Conservation (phyloP, 1,284 basidiomycete genomes). For the Sanghuangporus weigelae region DNA sequence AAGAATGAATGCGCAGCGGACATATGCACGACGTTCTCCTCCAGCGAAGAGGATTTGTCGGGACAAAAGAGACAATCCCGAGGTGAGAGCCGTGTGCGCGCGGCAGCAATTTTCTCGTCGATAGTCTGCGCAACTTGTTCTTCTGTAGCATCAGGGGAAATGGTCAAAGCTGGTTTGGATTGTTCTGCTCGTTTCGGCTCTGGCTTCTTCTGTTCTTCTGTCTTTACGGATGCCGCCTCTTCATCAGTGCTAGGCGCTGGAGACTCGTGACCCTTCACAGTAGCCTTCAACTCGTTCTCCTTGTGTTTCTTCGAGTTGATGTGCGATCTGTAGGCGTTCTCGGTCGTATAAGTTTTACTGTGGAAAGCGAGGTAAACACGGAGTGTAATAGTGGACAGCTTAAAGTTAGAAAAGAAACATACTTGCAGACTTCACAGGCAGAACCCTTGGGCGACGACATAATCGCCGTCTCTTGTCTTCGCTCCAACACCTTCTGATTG, state of each 20-base stretch:
- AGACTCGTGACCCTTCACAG: constrained; percentile 24
- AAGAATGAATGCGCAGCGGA: constrained; percentile 87
- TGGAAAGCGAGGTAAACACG: neutral
- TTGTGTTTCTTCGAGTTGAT: constrained; percentile 88
- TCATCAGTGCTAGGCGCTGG: constrained; percentile 18
- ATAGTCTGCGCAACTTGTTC: constrained; percentile 54
- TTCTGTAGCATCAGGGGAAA: constrained; percentile 42
- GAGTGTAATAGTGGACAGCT: too few species aligned
- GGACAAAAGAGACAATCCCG: constrained; percentile 87
- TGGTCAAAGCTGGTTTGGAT: constrained; percentile 24
- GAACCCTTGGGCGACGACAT: constrained; percentile 59
- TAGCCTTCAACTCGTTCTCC: constrained; percentile 64
- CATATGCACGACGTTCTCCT: constrained; percentile 86
- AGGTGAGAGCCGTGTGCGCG: constrained; percentile 58
- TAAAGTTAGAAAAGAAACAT: constrained; percentile 23
- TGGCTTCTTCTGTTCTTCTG: neutral
- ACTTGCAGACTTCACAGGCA: constrained; percentile 83
- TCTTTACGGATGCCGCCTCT: neutral
- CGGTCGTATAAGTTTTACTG: constrained; percentile 87
- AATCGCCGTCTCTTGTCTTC: constrained; percentile 69
- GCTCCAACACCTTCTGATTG: constrained; percentile 87
- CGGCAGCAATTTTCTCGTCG: constrained; percentile 74
- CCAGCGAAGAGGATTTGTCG: constrained; percentile 45
- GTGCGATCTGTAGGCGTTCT: constrained; percentile 88
- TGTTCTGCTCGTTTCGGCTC: neutral